Evolutionary conservation across 2,329 filamentous ascomycete species (phyloP), one percentile per base, ranked within the genome.

Genomic region (Penicillium sp.): DNA sequence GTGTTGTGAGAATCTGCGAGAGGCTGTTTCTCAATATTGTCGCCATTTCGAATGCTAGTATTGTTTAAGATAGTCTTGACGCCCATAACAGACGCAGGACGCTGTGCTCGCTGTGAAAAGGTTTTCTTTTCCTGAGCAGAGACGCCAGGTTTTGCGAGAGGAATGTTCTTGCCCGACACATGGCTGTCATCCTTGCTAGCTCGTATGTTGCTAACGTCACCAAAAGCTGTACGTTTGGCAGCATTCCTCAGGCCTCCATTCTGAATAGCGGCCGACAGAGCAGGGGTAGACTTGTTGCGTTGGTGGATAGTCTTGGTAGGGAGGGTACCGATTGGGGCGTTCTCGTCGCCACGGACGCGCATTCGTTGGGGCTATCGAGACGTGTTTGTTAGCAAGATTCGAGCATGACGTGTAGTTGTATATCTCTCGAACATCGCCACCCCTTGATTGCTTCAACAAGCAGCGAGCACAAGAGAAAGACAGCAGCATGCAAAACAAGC

Each of bases 141-240:
- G 9, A 60, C 47, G 21, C 59, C 59, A n/a, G 62, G 57, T 62
- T 75, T 75, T 45, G 69, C 58, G 33, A 67, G 66, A 26, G 62
- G 68, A 35, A 73, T 74, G 42, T 74, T 72, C 68, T 83, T 83
- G 58, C 72, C 75, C 26, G 69, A 63, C 24, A 83, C 67, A 52
- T 75, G 76, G 38, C 77, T 77, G 64, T 88, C 85, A 69, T 88
- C 85, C 64, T 83, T 82, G 51, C 68, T 72, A 3, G 66, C 63
- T 18, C 71, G 68, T 42, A 79, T 85, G 67, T 92, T 93, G 78
- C 89, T 94, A 60, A 94, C 82, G 70, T 96, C 91, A 50, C 84
- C 89, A 72, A 95, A 91, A 12, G 85, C 90, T 60, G 86, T 85
- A 63, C 91, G 86, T 77, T 92, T 94, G 55, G 86, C 79, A 57